Conservation (phyloP, 805 yeast species). For the Ogataea pignaliae region DNA sequence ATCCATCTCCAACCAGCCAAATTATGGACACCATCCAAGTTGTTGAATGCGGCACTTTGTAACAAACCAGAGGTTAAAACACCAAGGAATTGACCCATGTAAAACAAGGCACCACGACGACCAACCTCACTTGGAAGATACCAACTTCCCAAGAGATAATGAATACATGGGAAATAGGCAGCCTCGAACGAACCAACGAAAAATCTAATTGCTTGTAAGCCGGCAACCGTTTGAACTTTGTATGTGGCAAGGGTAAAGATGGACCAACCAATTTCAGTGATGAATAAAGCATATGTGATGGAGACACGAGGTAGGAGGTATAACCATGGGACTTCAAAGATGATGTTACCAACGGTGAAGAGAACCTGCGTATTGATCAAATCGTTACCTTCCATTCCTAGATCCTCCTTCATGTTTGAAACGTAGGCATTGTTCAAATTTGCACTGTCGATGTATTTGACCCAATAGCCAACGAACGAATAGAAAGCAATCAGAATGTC, state of each 20-base stretch:
- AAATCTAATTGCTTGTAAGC: slow-evolving; percentile 57
- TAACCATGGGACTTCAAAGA: slow-evolving; percentile 61
- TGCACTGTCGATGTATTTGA: slow-evolving; percentile 58
- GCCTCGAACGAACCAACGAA: slow-evolving; percentile 66
- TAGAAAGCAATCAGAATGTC: slow-evolving; percentile 54
- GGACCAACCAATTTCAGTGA: slow-evolving; percentile 64
- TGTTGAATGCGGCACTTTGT: slow-evolving; percentile 35
- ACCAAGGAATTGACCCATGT: slow-evolving; percentile 60
- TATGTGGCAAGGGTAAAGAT: slow-evolving; percentile 56
- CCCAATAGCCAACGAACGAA: slow-evolving; percentile 61
- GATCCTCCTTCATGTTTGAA: slow-evolving; percentile 55
- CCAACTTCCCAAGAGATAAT: slow-evolving; percentile 55
- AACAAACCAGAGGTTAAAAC: slow-evolving; percentile 53
- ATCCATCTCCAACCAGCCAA: slow-evolving; percentile 52
- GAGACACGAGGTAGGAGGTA: slow-evolving; percentile 53
- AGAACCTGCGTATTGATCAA: slow-evolving; percentile 54
- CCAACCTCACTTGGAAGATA: slow-evolving; percentile 53
- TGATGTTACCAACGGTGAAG: slow-evolving; percentile 53
- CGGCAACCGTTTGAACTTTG: slow-evolving; percentile 38
- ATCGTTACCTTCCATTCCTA: slow-evolving; percentile 59
- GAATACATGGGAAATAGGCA: slow-evolving; percentile 60
- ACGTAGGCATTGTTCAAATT: slow-evolving; percentile 65
- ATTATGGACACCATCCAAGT: slow-evolving; percentile 23
- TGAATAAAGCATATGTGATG: slow-evolving; percentile 47
- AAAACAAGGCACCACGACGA: slow-evolving; percentile 59